Conservation (phyloP, 306 rosid species). For the Cyamopsis tetragonoloba region DNA sequence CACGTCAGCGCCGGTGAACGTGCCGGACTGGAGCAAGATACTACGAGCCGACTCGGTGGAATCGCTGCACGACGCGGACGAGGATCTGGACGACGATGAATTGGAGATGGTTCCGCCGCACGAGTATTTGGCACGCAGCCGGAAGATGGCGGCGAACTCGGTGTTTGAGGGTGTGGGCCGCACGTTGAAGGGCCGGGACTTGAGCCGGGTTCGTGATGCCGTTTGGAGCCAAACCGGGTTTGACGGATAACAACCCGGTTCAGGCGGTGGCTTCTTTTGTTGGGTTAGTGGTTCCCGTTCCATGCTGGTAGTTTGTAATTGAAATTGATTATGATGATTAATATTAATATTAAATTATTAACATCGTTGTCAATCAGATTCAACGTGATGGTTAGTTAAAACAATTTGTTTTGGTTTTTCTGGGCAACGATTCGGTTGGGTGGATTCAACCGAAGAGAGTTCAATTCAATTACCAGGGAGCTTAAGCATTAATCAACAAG, state of each 20-base stretch:
- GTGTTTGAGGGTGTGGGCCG: constrained; percentile 95
- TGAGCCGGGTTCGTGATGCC: constrained; percentile 91
- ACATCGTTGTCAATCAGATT: constrained; percentile 5
- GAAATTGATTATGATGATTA: background rate
- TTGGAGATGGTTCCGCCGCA: constrained; percentile 89
- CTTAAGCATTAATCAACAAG: constrained; percentile 15
- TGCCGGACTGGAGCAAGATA: constrained; percentile 99
- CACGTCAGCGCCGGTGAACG: constrained; percentile 79
- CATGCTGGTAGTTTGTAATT: constrained; percentile 14
- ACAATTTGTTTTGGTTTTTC: constrained; percentile 12
- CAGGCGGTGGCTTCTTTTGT: background rate
- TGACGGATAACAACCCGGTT: constrained; percentile 43
- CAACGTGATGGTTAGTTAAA: constrained; percentile 6
- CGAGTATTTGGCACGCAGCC: constrained; percentile 83
- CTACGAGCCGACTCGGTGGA: constrained; percentile 79
- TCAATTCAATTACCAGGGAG: constrained; percentile 49
- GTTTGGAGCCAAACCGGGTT: constrained; percentile 99
- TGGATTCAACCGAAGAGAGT: constrained; percentile 42
- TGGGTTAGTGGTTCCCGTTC: background rate
- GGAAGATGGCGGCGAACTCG: constrained; percentile 65
- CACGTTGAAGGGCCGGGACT: constrained; percentile 87
- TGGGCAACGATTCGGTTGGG: constrained; percentile 54
- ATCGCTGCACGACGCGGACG: constrained; percentile 52
- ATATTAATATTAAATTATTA: background rate
- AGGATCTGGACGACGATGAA: constrained; percentile 38